Conservation (phyloP, 495 filamentous ascomycete genomes). For the Xylaria acuta region DNA sequence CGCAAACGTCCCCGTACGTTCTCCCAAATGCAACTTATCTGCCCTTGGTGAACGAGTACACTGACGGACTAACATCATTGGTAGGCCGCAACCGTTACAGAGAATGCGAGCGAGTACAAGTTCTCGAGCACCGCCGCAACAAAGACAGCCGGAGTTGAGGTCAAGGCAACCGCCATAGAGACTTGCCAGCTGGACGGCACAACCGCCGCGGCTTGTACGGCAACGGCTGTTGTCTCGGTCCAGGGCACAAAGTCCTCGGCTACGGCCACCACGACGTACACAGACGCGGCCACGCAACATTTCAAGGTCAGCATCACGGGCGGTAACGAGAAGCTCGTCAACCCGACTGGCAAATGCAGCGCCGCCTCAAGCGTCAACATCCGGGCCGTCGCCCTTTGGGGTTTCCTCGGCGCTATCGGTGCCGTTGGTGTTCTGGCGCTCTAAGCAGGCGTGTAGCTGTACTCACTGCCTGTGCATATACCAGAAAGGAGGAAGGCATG, state of each 20-base stretch:
- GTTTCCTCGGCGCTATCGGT: constrained; percentile 18
- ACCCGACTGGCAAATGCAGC: constrained; percentile 21
- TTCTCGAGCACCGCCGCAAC: constrained; percentile 7
- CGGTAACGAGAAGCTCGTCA: constrained; percentile 19
- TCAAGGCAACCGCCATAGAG: constrained; percentile 16
- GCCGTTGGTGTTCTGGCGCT: constrained; percentile 9
- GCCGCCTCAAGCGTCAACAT: neutral
- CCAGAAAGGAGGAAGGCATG: neutral
- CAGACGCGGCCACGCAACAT: neutral
- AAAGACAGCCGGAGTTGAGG: neutral
- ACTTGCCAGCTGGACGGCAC: constrained; percentile 1
- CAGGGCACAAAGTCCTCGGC: neutral
- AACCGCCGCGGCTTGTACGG: constrained; percentile 10
- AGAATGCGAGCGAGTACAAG: constrained; percentile 12
- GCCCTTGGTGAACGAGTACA: neutral
- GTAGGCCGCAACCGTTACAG: constrained; percentile 7
- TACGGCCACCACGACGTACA: neutral
- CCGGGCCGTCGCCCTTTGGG: constrained; percentile 24
- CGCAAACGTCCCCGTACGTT: neutral
- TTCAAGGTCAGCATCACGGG: constrained; percentile 6
- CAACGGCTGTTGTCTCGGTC: constrained; percentile 2
- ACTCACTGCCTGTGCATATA: neutral
- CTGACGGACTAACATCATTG: neutral
- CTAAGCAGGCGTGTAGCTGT: neutral
- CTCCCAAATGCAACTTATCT: neutral